Evolutionary conservation across 139 green algal species (phyloP), one percentile per base, ranked within the genome.

Genomic region (Astrephomene gubernaculifera): DNA sequence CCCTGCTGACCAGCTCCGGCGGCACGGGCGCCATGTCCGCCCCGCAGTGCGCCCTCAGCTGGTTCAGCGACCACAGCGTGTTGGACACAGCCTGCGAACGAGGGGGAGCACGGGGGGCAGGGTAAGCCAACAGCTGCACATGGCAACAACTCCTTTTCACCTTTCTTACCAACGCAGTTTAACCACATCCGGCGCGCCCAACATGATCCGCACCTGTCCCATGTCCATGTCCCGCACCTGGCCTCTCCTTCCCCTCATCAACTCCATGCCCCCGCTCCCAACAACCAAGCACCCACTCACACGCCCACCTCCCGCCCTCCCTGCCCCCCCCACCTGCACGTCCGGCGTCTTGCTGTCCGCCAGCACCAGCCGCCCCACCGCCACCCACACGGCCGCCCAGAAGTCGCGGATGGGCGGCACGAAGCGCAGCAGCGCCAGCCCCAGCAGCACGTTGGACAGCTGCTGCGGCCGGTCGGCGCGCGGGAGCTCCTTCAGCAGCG

Each of bases 361-460:
- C 61, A 84, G 61, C 61, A 84, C 78, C 78, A 84, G 14, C 19
- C 31, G n/a, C 27, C 35, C 8, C 43, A 84, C 14, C 29, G 43
- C 44, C 78, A 31, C 22, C 78, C 78, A 84, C 78, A 84, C 12
- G 10, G 63, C 27, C n/a, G 43, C 5, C 78, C 78, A 84, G 14
- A 71, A 84, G 63, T 74, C 78, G 31, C 36, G 35, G 33, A 84
- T 52, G 61, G 63, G 54, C 38, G 78, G 78, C 9, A 10, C 4
- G 29, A 21, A 65, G 25, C 44, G 43, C 43, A 84, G 60, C 31
- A 75, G 61, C 41, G 63, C 78, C 61, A 84, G 44, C 2, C 78
- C 78, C 60, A 84, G 61, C 63, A 84, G 63, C 63, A 84, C 61
- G 49, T 84, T 84, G 78, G 61, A 75, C 8, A 84, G 39, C 63